Evolutionary conservation across 257 asterid species (phyloP), one percentile per base, ranked within the genome.

Genomic region (Solanum arcanum): DNA sequence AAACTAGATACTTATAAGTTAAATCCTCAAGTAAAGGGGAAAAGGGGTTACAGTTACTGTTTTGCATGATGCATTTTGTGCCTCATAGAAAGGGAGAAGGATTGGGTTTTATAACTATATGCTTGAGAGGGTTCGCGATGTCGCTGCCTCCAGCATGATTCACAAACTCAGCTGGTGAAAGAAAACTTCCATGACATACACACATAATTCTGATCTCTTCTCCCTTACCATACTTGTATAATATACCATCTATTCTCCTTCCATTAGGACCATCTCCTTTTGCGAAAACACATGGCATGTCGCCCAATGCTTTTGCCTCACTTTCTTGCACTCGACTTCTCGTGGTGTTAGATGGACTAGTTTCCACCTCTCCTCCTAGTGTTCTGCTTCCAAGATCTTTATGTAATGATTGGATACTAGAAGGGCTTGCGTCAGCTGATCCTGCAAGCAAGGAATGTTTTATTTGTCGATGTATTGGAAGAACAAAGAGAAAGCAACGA

Each of bases 221-320:
- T 1, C 98, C 99, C 83, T 93, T 94, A 2, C 94, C 95, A 68
- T 95, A 97, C 85, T 91, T 94, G 94, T 97, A 97, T 73, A 97
- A 88, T 89, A 97, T 94, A 8, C 99, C 99, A 5, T 97, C 98
- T 6, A 94, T 96, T 91, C 96, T 89, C 31, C 92, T 90, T 15
- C 99, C 98, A 12, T 91, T 94, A 8, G 98, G 99, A 9, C 98
- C 98, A 15, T 93, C 98, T 21, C 98, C 98, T 85, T 89, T 92
- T 2, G 99, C 94, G 92, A 95, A 95, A 5, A 97, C 99, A 70
- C 95, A 91, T 10, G 99, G 98, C 99, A 95, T 95, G n/a, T 97
- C 96, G 70, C 89, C 97, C 85, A 93, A 13, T 44, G 92, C 39
- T 8, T 84, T 84, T 56, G 66, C 33, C 52, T 31, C 82, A 44